Percentiles rank a stretch among this genome's conserved stretches.
phyloP scores from a whole-genome alignment of 2,329 filamentous ascomycete genomes.

The Cordyceps cateniannulata region DNA sequence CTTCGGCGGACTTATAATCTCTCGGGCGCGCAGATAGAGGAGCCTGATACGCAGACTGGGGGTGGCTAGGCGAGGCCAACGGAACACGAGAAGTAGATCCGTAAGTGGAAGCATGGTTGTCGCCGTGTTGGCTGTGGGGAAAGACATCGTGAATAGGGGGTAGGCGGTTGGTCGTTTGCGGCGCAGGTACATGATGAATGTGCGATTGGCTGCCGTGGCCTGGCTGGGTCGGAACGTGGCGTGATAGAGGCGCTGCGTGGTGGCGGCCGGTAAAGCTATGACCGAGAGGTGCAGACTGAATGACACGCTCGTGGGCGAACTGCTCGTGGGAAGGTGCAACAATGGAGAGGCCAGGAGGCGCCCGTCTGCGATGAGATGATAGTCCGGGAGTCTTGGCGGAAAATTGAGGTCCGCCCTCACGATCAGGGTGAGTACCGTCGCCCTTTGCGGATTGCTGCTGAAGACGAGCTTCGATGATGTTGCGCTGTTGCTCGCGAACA shows the following conservation, averaged over 20 bases:
- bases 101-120: conserved; percentile 45
- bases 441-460: conserved; percentile 82
- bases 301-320: conserved; percentile 89
- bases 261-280: conserved; percentile 93
- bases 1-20: conserved; percentile 93
- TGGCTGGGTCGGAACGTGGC: conserved; percentile 74
- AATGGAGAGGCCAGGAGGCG: conserved; percentile 85
- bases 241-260: conserved; percentile 66
- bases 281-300: conserved; percentile 90
- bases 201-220: conserved; percentile 79
- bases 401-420: conserved; percentile 44
- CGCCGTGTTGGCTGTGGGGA: conserved; percentile 64
- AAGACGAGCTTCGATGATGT: conserved; percentile 86
- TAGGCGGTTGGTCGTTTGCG: conserved; percentile 83
- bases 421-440: conserved; percentile 51
- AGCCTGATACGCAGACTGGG: conserved; percentile 44
- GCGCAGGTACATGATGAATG: conserved; percentile 83
- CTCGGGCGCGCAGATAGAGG: conserved; percentile 60
- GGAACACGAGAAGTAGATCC: conserved; percentile 60
- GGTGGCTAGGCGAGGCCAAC: conserved; percentile 71
- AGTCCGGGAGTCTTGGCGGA: conserved; percentile 67
- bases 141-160: conserved; percentile 95
- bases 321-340: conserved; percentile 88
- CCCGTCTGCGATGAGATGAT: conserved; percentile 62
- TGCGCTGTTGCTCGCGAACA: conserved; percentile 86